Base-by-base conservation (phyloP, 164 flowering plant species). In the Chimonanthus praecox region DNA sequence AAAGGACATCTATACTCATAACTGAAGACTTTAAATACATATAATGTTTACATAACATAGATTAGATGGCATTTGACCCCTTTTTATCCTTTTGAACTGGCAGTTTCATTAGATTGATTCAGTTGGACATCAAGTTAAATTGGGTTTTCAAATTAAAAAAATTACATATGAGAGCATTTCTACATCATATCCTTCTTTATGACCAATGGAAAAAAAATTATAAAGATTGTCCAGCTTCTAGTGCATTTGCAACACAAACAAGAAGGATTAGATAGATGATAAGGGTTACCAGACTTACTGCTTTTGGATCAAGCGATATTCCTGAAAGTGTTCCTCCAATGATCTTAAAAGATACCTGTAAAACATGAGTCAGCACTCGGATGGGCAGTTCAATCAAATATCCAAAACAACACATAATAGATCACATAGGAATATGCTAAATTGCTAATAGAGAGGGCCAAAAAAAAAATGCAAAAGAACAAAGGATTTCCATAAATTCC, bases 321-420 rank as follows among this genome's bases (percentile, higher is more conserved):
- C 99, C 94, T 67, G 98, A 92, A 66, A 91, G 67, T 69, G 99
- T 86, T 46, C 85, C 89, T 63, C 99, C 99, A 20, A 74, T 66
- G 62, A 96, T 87, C 85, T 88, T 96, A 84, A 96, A 94, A 66
- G 97, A 88, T 11, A 90, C 96, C 99, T 96, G 92, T 73, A 80
- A 75, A 70, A 43, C 54, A 80, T 16, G 49, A 64, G 50, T 65
- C 50, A 84, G 73, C 54, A 73, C 51, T 47, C 47, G 48, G 4
- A 44, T 71, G 10, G 33, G 33, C 33, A 58, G 47, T 50, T 49
- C 67, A 50, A 16, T 5, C 9, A 65, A 54, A 49, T 58, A 65
- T 45, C 3, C 6, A 47, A 20, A 63, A 44, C 11, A 33, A n/a
- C 11, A n/a, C 11, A 10, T 8, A 20, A 33, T 21, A 63, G 10